These are phyloP conservation scores for Lasiosphaeria hispida DNA, from an alignment of 495 filamentous ascomycete genomes.

Conservation along the genomic window DNA sequence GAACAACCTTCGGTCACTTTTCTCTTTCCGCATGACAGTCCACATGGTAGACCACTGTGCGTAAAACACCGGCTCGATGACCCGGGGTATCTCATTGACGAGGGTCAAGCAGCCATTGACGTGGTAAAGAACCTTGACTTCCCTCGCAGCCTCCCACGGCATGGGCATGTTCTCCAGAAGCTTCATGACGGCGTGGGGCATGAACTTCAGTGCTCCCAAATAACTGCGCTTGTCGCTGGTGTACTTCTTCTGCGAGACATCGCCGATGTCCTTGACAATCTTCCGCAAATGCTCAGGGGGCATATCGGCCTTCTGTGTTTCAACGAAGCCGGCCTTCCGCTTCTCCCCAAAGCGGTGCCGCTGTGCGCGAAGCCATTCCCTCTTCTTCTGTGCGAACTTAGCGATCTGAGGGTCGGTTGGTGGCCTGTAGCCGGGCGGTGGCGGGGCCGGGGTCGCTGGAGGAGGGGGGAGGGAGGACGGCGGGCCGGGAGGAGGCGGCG, in stretches of 20 bases:
- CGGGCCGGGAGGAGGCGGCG: slow-evolving; percentile 75
- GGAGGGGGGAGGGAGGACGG: slow-evolving; percentile 71
- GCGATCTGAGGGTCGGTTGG: slow-evolving; percentile 81
- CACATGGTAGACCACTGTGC: slow-evolving; percentile 99
- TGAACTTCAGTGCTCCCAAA: slow-evolving; percentile 95
- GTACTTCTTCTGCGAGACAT: slow-evolving; percentile 99
- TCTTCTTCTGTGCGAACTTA: slow-evolving; percentile 98
- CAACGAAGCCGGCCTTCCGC: slow-evolving; percentile 91
- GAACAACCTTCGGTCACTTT: slow-evolving; percentile 93
- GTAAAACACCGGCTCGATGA: slow-evolving; percentile 98
- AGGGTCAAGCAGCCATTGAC: slow-evolving; percentile 96
- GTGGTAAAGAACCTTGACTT: slow-evolving; percentile 98
- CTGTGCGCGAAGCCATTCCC: slow-evolving; percentile 94
- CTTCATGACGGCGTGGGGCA: slow-evolving; percentile 99
- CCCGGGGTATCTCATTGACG: slow-evolving; percentile 94
- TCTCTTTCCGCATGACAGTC: slow-evolving; percentile 97
- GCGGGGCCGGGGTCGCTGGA: slow-evolving; percentile 65
- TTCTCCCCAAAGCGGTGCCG: slow-evolving; percentile 95
- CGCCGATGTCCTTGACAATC: slow-evolving; percentile 97
- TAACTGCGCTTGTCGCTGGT: slow-evolving; percentile 98
- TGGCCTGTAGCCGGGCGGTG: slow-evolving; percentile 85
- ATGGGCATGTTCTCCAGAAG: slow-evolving; percentile 99
- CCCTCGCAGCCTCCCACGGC: slow-evolving; percentile 95
- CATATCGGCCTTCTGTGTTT: slow-evolving; percentile 99
- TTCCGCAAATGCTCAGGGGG: slow-evolving; percentile 97